Evolutionary conservation across 2,329 filamentous ascomycete genomes (phyloP), one percentile per base, ranked within the genome.

Genomic region (Cordyceps tenuipes): DNA sequence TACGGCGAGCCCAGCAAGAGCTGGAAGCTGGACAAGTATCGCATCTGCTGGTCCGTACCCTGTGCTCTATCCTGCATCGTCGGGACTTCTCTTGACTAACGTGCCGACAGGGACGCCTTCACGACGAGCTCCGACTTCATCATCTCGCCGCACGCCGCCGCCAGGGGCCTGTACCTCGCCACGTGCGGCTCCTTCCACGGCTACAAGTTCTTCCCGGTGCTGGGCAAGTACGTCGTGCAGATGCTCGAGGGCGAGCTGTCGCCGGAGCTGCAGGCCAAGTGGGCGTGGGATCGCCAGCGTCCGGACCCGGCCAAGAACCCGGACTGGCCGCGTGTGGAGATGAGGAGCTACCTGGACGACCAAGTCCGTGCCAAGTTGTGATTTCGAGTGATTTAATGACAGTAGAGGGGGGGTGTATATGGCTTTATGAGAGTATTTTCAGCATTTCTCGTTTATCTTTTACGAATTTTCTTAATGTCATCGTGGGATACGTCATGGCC

Each of bases 131-230:
- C 77, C 23, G 83, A 88, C 66, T 86, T 85, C 64, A 78, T 88
- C 63, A 81, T 88, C 65, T 82, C 82, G 5, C 82, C 82, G 0
- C 79, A 86, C 64, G 61, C 77, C 0, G 75, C 73, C 36, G 80
- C 67, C 21, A 68, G 68, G 52, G 83, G 83, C 23, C 71, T 89
- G 0, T 87, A 81, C 64, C 66, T 89, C 1, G 85, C 84, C 0
- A 83, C 82, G 0, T 84, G 83, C 13, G 85, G 85, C 7, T 87
- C 84, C 0, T 86, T 87, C 65, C 85, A 89, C 69, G 81, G 82
- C 17, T 88, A 79, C 76, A 88, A 88, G 70, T 87, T 89, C 70
- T 78, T 88, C 61, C 85, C 85, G 0, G 79, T 82, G 3, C 78
- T 87, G 29, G 85, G 86, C 5, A 81, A 80, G 64, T 88, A 88